These are phyloP conservation scores for Chlorella vulgaris DNA, from an alignment of 139 green algal species.

Conservation along the genomic window DNA sequence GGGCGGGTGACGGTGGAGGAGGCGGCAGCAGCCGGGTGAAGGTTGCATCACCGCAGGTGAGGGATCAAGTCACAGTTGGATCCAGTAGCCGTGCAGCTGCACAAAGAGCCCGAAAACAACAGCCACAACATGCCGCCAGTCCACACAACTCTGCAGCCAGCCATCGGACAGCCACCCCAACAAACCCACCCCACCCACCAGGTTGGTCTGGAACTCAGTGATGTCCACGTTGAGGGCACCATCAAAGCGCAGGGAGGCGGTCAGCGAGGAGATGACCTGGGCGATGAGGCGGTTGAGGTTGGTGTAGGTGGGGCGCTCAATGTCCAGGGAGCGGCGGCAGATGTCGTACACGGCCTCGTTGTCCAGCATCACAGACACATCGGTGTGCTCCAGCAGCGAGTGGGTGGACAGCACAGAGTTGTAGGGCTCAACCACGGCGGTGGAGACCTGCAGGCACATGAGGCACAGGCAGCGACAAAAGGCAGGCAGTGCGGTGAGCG, in stretches of 20 bases:
- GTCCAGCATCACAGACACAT: conserved; percentile 97
- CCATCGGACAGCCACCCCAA: not conserved
- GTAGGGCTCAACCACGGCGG: conserved; percentile 96
- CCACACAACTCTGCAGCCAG: not conserved
- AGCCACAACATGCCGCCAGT: not conserved
- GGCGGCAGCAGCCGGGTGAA: not conserved
- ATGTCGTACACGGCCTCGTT: conserved; percentile 99
- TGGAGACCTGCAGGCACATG: conserved; percentile 74
- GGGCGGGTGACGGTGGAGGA: too few relatives aligned
- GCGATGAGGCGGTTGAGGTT: conserved; percentile 94
- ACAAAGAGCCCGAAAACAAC: not conserved
- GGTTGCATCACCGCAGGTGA: too few relatives aligned
- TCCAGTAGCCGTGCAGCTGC: too few relatives aligned
- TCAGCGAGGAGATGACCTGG: conserved; percentile 97
- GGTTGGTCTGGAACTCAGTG: conserved; percentile 99
- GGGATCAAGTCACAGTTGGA: too few relatives aligned
- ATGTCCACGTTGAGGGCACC: conserved; percentile 97
- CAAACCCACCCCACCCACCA: conserved; percentile 52
- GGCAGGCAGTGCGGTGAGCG: not conserved
- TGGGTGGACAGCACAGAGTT: conserved; percentile 98
- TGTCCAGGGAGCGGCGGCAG: conserved; percentile 95
- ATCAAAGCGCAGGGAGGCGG: conserved; percentile 94
- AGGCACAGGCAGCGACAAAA: not conserved
- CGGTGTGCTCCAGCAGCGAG: conserved; percentile 97
- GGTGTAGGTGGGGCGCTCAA: conserved; percentile 97